Evolutionary conservation across 2,329 filamentous ascomycete genomes (phyloP), one percentile per base, ranked within the genome.

Genomic region (Paraphoma chrysanthemicola): DNA sequence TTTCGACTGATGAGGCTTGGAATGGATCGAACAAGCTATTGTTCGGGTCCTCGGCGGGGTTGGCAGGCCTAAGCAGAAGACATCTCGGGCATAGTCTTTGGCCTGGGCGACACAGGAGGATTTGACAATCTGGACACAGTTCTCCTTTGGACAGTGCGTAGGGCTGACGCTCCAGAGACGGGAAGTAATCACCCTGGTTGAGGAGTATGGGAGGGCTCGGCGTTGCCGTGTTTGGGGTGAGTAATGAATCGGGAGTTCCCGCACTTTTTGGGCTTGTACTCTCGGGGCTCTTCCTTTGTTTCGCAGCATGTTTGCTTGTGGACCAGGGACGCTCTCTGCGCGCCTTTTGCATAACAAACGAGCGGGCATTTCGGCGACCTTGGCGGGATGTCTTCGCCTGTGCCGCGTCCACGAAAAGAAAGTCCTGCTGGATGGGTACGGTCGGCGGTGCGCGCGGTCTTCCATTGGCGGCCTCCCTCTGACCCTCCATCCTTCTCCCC

Each of bases 291-390:
- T 62, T 71, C 43, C 68, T 64, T 54, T 72, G 68, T 56, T 74
- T 76, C 39, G 67, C 62, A 38, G 68, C 65, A 59, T 75, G 65
- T 63, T 76, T 77, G 68, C 75, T 77, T 38, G 75, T 77, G 2
- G 74, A 77, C 75, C 75, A 77, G 52, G 73, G 73, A 23, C 69
- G 66, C 56, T 76, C 73, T 55, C 69, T 72, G 28, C 75, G 66
- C 28, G 73, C 75, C 48, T 72, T 76, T 62, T 76, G 73, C 75
- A 77, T 77, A 17, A 77, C 74, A 62, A 76, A 77, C 42, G 75
- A 76, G 52, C 75, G 74, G 68, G 73, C 74, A 73, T 74, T 74
- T 48, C 73, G 74, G 43, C 74, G 73, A 43, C 73, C 74, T 67
- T 76, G 72, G 59, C 71, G 67, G 11, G 72, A 76, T 42, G 69